Evolutionary conservation across 805 yeast species (phyloP).

Genomic region (Wickerhamomyces chambardii): DNA sequence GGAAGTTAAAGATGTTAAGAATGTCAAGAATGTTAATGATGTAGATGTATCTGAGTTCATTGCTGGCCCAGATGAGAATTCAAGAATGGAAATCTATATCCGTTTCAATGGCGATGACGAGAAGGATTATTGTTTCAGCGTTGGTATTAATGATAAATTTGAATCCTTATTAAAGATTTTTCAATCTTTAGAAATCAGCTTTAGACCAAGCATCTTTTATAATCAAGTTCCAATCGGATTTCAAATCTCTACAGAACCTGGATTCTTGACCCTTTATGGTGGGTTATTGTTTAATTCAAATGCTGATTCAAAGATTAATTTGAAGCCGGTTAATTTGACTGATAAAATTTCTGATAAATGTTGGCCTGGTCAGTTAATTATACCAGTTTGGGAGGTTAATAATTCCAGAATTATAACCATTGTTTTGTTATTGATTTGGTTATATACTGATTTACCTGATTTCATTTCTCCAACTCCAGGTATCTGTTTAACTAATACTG

Average conservation of each 20-base stretch:
- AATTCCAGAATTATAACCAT: slow-evolving; percentile 29
- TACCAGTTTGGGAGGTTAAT: slow-evolving; percentile 61
- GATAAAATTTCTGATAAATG: slow-evolving; percentile 49
- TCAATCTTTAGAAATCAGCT: slow-evolving; percentile 55
- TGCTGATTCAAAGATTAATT: slow-evolving; percentile 37
- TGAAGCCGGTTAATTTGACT: slow-evolving; percentile 31
- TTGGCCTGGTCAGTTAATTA: slow-evolving; percentile 87
- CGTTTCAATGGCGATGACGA: slow-evolving; percentile 82
- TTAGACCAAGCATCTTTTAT: slow-evolving; percentile 77
- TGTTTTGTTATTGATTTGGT: slow-evolving; percentile 51
- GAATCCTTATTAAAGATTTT: slow-evolving; percentile 54
- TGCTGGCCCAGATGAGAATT: slow-evolving; percentile 11
- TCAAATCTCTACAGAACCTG: slow-evolving; percentile 57
- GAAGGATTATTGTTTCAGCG: slow-evolving; percentile 83
- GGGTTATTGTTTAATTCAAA: slow-evolving; percentile 59
- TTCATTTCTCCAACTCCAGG: slow-evolving; percentile 90
- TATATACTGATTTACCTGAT: slow-evolving; percentile 92
- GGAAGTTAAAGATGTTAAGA: too few relatives aligned
- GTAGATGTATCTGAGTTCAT: too few relatives aligned
- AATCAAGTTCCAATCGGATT: slow-evolving; percentile 56
- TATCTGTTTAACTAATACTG: slow-evolving; percentile 60
- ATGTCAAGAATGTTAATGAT: too few relatives aligned
- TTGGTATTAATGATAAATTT: slow-evolving; percentile 52
- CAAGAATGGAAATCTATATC: slow-evolving; percentile 27
- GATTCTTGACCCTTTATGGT: slow-evolving; percentile 78